phyloP scores from a whole-genome alignment of 805 yeast species.

The Ogataea paraovalis region DNA sequence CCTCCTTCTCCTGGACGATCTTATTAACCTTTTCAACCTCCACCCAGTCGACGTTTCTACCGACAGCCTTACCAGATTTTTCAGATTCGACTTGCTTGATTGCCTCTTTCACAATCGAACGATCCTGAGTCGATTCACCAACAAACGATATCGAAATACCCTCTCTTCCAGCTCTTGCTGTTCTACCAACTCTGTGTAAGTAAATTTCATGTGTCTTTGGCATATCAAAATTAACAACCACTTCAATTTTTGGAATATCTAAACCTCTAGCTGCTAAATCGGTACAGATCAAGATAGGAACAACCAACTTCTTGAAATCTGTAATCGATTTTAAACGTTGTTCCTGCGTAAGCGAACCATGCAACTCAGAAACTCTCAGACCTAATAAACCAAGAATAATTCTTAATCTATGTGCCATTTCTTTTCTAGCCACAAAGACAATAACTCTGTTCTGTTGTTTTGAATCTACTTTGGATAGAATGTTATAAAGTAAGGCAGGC shows the following conservation, averaged over 20 bases:
- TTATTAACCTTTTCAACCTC: slow-evolving; percentile 68
- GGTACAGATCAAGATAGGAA: slow-evolving; percentile 89
- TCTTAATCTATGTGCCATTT: slow-evolving; percentile 82
- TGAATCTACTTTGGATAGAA: slow-evolving; percentile 64
- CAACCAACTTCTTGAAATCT: slow-evolving; percentile 74
- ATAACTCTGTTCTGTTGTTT: slow-evolving; percentile 68
- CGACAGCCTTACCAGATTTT: slow-evolving; percentile 60
- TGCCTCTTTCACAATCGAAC: slow-evolving; percentile 87
- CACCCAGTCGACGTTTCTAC: slow-evolving; percentile 88
- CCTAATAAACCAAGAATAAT: slow-evolving; percentile 72
- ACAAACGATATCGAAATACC: slow-evolving; percentile 93
- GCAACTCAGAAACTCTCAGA: slow-evolving; percentile 72
- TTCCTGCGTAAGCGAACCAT: slow-evolving; percentile 84
- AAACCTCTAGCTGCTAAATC: slow-evolving; percentile 99
- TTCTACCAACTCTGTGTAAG: slow-evolving; percentile 97
- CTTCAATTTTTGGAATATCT: slow-evolving; percentile 96
- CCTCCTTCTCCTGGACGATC: slow-evolving; percentile 55
- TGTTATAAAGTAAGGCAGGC: slow-evolving; percentile 74
- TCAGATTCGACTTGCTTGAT: slow-evolving; percentile 59
- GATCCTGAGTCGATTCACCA: slow-evolving; percentile 84
- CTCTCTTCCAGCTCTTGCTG: slow-evolving; percentile 98
- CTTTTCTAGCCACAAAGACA: slow-evolving; percentile 89
- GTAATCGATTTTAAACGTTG: slow-evolving; percentile 85
- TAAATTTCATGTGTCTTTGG: slow-evolving; percentile 90
- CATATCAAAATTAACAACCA: slow-evolving; percentile 93